phyloP scores from a whole-genome alignment of 768 basidiomycete species.

The Obba rivulosa region DNA sequence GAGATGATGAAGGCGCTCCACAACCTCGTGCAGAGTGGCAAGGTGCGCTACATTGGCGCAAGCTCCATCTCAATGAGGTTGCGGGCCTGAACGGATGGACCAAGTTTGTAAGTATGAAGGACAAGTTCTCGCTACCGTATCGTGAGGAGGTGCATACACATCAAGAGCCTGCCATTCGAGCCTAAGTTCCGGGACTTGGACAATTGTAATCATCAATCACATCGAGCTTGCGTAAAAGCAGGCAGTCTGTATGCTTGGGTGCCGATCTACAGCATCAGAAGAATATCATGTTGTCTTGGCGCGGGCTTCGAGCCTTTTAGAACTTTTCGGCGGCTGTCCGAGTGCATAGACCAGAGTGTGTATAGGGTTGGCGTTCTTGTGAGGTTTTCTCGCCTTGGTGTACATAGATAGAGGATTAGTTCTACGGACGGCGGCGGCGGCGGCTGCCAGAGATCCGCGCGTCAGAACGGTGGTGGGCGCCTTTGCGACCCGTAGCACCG shows the following conservation, averaged over 20 bases:
- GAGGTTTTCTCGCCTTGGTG: too few species aligned
- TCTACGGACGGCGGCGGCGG: too few species aligned
- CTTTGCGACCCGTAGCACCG: too few species aligned
- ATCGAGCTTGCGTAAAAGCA: slow-evolving; percentile 37
- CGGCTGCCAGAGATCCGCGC: too few species aligned
- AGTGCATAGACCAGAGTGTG: too few species aligned
- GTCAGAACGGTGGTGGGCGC: too few species aligned
- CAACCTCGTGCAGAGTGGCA: slow-evolving; percentile 43
- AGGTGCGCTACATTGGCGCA: slow-evolving; percentile 44
- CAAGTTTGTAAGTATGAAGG: slow-evolving; percentile 52
- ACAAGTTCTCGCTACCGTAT: slow-evolving; percentile 48
- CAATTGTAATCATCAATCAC: slow-evolving; percentile 30
- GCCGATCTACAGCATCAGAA: too few species aligned
- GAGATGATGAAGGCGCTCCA: slow-evolving; percentile 49
- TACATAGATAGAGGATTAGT: too few species aligned
- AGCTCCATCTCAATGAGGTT: slow-evolving; percentile 33
- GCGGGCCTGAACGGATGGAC: slow-evolving; percentile 44
- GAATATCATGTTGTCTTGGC: slow-evolving; percentile 40
- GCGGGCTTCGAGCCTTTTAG: slow-evolving; percentile 32
- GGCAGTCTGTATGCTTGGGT: slow-evolving; percentile 37
- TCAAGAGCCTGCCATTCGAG: slow-evolving; percentile 16
- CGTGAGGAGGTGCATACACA: slow-evolving; percentile 34
- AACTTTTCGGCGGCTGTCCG: too few species aligned
- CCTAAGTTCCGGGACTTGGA: slow-evolving; percentile 20
- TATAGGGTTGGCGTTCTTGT: too few species aligned